These are phyloP conservation scores for Volvariella surrecta DNA, from an alignment of 1,284 basidiomycete genomes.

Conservation along the genomic window DNA sequence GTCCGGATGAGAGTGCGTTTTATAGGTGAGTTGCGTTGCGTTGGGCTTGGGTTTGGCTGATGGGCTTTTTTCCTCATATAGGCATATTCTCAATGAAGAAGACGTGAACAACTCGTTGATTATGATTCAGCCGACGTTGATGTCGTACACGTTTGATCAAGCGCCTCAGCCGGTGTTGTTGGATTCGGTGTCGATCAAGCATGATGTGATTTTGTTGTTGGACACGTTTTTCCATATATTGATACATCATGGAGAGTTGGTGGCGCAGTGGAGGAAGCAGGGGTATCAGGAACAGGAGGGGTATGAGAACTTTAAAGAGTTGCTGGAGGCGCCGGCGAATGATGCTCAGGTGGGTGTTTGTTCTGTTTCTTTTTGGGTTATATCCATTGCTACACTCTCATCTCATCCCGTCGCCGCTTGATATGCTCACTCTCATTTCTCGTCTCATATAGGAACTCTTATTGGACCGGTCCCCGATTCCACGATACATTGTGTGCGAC, in stretches of 20 bases:
- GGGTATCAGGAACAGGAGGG: conserved; percentile 99
- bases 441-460: conserved; percentile 68
- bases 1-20: conserved; percentile 98
- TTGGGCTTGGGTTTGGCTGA: neutral
- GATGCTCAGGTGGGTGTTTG: conserved; percentile 56
- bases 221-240: conserved; percentile 99
- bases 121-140: conserved; percentile 99
- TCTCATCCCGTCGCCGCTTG: too few relatives aligned
- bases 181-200: conserved; percentile 96
- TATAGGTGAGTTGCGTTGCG: conserved; percentile 58
- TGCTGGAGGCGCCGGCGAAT: conserved; percentile 76
- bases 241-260: conserved; percentile 98
- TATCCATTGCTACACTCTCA: neutral
- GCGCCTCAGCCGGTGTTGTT: conserved; percentile 91
- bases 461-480: conserved; percentile 93
- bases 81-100: conserved; percentile 94
- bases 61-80: conserved; percentile 20
- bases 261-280: conserved; percentile 98
- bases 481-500: conserved; percentile 96
- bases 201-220: conserved; percentile 94
- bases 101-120: conserved; percentile 99
- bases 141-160: conserved; percentile 95
- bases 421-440: too few relatives aligned
- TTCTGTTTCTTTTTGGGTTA: neutral
- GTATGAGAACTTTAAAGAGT: conserved; percentile 97